Evolutionary conservation across 2,329 filamentous ascomycete genomes (phyloP).

Genomic region (Madurella mycetomatis): DNA sequence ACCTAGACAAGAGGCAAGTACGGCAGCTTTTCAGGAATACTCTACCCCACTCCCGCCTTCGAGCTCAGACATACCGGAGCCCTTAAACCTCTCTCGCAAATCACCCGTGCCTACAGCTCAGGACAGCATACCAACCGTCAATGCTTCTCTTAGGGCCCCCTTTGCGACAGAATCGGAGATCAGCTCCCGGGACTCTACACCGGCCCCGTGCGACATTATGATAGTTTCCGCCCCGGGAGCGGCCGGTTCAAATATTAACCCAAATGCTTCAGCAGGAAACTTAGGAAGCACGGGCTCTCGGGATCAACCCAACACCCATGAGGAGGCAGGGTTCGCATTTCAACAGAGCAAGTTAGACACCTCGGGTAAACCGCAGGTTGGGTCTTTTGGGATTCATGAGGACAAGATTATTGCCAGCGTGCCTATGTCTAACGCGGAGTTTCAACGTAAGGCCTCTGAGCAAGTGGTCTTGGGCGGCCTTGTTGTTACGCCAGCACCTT

Average conservation of each 20-base stretch:
- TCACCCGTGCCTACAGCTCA: neutral
- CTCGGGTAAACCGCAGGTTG: neutral
- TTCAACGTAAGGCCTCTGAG: neutral
- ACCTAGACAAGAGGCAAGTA: conserved; percentile 3
- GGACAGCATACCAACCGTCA: neutral
- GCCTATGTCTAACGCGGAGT: neutral
- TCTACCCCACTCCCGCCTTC: conserved; percentile 12
- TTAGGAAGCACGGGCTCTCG: neutral
- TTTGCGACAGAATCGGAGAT: neutral
- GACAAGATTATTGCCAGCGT: neutral
- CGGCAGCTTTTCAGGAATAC: neutral
- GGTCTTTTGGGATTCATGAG: neutral
- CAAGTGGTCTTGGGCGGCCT: neutral
- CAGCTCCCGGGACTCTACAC: neutral
- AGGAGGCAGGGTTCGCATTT: neutral
- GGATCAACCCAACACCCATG: neutral
- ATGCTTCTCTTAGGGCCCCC: neutral
- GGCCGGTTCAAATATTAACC: neutral
- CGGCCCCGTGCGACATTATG: neutral
- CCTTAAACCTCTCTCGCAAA: conserved; percentile 18
- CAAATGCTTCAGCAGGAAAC: neutral
- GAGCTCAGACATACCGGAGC: conserved; percentile 14
- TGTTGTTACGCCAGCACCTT: conserved; percentile 3
- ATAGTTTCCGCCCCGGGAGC: neutral
- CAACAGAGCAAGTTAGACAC: neutral